A percentile compares a stretch with the other conserved stretches of the same genome.
phyloP scores from a whole-genome alignment of 139 green algal species.

The Coccomyxa sp. region DNA sequence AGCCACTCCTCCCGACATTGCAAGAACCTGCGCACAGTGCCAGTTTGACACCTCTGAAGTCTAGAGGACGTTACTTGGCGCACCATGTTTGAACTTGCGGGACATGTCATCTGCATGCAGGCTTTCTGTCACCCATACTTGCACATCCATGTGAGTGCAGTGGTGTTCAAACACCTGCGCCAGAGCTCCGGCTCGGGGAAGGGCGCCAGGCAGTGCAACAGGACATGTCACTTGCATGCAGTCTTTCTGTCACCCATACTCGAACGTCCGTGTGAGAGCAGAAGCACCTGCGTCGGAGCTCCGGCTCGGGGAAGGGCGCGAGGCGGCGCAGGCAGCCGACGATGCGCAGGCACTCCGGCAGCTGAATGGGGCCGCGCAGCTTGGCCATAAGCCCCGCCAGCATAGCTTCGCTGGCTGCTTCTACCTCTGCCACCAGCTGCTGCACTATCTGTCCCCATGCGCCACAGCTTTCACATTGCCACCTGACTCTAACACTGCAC shows the following conservation, averaged over 20 bases:
- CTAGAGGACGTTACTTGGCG: no score
- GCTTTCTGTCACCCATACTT: no score
- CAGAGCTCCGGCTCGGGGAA: slow-evolving; percentile 59
- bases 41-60: not conserved
- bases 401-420: slow-evolving; percentile 62
- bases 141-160: no score
- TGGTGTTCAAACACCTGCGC: not conserved
- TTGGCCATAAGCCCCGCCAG: slow-evolving; percentile 77
- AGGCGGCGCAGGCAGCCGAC: slow-evolving; percentile 92
- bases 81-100: no score
- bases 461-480: not conserved
- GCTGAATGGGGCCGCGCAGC: slow-evolving; percentile 68
- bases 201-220: slow-evolving; percentile 78
- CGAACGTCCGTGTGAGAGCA: not conserved
- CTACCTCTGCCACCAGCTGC: slow-evolving; percentile 60
- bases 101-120: no score
- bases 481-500: not conserved
- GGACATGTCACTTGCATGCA: no score
- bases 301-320: slow-evolving; percentile 66
- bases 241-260: no score
- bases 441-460: slow-evolving; percentile 45
- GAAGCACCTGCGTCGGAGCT: not conserved
- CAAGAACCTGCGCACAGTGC: slow-evolving; percentile 67
- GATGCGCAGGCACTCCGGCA: slow-evolving; percentile 90
- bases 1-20: slow-evolving; percentile 69